Evolutionary conservation across 805 yeast genomes (phyloP).

Genomic region (Nakazawaea laoshanensis): DNA sequence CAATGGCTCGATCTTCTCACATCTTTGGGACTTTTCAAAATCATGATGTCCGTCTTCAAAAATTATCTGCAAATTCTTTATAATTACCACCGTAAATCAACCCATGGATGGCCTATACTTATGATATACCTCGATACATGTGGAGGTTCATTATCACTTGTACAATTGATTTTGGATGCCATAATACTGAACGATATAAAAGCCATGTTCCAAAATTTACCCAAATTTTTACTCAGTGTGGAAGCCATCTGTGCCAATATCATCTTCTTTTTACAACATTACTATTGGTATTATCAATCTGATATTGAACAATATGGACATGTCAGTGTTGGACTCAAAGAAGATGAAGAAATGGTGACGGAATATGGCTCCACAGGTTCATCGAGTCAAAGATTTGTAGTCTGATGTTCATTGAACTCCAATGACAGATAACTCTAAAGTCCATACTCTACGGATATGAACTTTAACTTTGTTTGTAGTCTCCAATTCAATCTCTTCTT

Average conservation of each 20-base stretch:
- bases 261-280: conserved; percentile 24
- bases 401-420: conserved; percentile 75
- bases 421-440: conserved; percentile 82
- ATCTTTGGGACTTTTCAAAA: conserved; percentile 23
- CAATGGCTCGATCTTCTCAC: conserved; percentile 25
- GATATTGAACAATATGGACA: conserved; percentile 12
- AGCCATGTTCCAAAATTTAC: conserved; percentile 21
- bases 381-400: no score
- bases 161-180: conserved; percentile 23
- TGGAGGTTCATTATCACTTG: conserved; percentile 22
- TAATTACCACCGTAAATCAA: conserved; percentile 24
- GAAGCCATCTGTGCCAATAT: conserved; percentile 22
- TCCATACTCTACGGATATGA: conserved; percentile 94
- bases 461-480: conserved; percentile 46
- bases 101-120: conserved; percentile 28
- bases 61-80: conserved; percentile 26
- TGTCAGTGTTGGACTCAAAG: conserved; percentile 14
- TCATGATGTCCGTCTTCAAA: conserved; percentile 24
- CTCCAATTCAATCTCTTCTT: conserved; percentile 41
- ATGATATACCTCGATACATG: conserved; percentile 24
- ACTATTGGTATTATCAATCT: conserved; percentile 19
- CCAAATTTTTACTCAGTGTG: conserved; percentile 21
- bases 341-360: conserved; percentile 24
- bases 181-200: conserved; percentile 15
- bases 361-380: no score